A percentile compares a stretch with the other conserved stretches of the same genome.
phyloP scores from a whole-genome alignment of 768 basidiomycete species.

The Cystobasidium ongulense region DNA sequence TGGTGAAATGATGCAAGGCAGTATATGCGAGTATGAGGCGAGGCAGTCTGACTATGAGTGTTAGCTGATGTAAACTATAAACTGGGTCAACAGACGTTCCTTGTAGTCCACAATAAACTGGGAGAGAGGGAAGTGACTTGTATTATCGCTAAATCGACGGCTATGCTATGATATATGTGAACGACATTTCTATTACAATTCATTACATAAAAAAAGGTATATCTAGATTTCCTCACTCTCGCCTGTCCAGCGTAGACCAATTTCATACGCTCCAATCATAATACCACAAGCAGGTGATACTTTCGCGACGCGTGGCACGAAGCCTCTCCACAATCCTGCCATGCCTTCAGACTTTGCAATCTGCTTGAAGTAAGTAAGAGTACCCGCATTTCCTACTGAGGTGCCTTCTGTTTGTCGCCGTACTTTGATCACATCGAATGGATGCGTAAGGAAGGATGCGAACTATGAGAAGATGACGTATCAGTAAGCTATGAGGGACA shows the following conservation, averaged over 20 bases:
- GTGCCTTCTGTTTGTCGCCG: slow-evolving; percentile 57
- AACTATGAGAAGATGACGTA: slow-evolving; percentile 33
- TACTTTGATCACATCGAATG: slow-evolving; percentile 95
- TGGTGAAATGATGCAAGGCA: too few species aligned
- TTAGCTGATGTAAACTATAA: too few species aligned
- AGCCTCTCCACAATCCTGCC: slow-evolving; percentile 70
- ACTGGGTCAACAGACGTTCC: too few species aligned
- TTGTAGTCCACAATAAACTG: too few species aligned
- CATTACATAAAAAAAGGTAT: not conserved
- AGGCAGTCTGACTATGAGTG: not conserved
- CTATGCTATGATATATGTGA: not conserved
- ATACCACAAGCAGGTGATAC: slow-evolving; percentile 97
- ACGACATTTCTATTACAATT: not conserved
- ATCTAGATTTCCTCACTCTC: not conserved
- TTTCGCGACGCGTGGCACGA: slow-evolving; percentile 80
- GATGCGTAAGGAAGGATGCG: slow-evolving; percentile 80
- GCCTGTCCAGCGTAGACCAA: slow-evolving; percentile 31
- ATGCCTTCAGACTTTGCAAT: slow-evolving; percentile 72
- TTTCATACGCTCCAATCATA: slow-evolving; percentile 60
- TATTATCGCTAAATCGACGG: too few species aligned
- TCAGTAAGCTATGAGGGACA: not conserved
- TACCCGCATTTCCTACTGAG: slow-evolving; percentile 39
- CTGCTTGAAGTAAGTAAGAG: slow-evolving; percentile 58
- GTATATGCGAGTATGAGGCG: too few species aligned
- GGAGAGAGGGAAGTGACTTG: too few species aligned